Percentiles rank a stretch among this genome's conserved stretches.
phyloP scores from a whole-genome alignment of 164 flowering plant genomes.

The Pachysandra terminalis region DNA sequence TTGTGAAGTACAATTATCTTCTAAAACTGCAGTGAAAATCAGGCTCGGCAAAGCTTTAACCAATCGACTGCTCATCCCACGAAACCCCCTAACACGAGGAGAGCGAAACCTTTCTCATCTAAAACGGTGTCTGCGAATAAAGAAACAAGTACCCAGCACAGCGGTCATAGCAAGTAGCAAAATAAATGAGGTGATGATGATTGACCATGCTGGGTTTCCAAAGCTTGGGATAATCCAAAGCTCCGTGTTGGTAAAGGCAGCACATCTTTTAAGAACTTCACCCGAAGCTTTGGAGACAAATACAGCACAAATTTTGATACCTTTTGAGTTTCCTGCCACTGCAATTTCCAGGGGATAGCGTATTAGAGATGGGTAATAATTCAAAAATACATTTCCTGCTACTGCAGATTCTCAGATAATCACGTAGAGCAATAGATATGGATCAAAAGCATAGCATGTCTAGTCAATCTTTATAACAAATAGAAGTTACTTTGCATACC shows the following conservation, averaged over 20 bases:
- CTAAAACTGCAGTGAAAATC: constrained; percentile 74
- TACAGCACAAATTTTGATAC: constrained; percentile 77
- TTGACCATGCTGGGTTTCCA: constrained; percentile 79
- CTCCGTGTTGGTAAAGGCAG: constrained; percentile 43
- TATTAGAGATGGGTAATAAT: background rate
- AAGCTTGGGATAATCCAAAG: constrained; percentile 74
- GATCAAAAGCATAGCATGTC: no score
- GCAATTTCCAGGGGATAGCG: constrained; percentile 24
- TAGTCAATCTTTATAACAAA: no score
- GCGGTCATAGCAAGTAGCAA: constrained; percentile 67
- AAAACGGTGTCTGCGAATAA: constrained; percentile 54
- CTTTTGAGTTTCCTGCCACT: constrained; percentile 95
- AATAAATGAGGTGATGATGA: constrained; percentile 70
- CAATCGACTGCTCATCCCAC: constrained; percentile 66
- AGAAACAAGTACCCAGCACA: constrained; percentile 69
- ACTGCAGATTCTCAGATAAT: no score
- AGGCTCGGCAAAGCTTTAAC: constrained; percentile 93
- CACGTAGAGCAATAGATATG: no score
- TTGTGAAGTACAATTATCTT: constrained; percentile 76
- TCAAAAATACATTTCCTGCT: constrained; percentile 6
- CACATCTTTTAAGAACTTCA: constrained; percentile 47
- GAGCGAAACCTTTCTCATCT: constrained; percentile 48
- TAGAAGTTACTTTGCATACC: no score
- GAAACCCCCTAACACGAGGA: constrained; percentile 50
- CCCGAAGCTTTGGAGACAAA: constrained; percentile 78